phyloP scores from a whole-genome alignment of 441 rosid genomes.

The Syzygium syzygioides region DNA sequence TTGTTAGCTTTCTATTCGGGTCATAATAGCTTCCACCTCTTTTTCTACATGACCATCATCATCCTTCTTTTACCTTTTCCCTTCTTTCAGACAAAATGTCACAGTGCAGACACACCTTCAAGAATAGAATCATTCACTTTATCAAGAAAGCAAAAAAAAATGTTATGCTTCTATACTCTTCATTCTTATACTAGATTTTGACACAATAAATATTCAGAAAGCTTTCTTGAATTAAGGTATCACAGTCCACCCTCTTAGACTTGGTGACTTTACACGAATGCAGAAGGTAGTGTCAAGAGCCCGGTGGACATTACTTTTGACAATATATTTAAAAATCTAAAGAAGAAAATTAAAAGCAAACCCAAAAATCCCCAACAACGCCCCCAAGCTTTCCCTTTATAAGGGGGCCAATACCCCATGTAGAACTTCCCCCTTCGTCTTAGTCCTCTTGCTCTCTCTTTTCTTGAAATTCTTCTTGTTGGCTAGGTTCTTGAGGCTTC shows the following conservation, averaged over 20 bases:
- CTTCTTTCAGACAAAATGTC: background rate
- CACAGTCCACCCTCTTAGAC: background rate
- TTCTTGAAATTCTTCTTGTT: background rate
- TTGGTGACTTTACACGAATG: background rate
- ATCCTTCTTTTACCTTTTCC: background rate
- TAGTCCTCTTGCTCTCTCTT: background rate
- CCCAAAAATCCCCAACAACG: conserved; percentile 4
- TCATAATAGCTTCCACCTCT: background rate
- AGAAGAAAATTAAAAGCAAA: conserved; percentile 5
- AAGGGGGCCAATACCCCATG: conserved; percentile 15
- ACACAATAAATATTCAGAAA: background rate
- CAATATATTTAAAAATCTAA: background rate
- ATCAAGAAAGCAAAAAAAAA: background rate
- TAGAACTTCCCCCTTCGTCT: conserved; percentile 23
- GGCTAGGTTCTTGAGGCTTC: background rate
- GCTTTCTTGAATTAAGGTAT: background rate
- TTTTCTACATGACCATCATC: background rate
- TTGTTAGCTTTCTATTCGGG: background rate
- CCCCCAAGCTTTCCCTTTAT: conserved; percentile 15
- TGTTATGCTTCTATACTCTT: background rate
- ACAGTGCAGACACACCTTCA: background rate
- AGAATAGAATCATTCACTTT: background rate
- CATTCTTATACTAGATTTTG: background rate
- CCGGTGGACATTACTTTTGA: background rate
- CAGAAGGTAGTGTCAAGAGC: background rate